Evolutionary conservation across 2,329 filamentous ascomycete genomes (phyloP), one percentile per base, ranked within the genome.

Genomic region (Clonostachys rosea): DNA sequence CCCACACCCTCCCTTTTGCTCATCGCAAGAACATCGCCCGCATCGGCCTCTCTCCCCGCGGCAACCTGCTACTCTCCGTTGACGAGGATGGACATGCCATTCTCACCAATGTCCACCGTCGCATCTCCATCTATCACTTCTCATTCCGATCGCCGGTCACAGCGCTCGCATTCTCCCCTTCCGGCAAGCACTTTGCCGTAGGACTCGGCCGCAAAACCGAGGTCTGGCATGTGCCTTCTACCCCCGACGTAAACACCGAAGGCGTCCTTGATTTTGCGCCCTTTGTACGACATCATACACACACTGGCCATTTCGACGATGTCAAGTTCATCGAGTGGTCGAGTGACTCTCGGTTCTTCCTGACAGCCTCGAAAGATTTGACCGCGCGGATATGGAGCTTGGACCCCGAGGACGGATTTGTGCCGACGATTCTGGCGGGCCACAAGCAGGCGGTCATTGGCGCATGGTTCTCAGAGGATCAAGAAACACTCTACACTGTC

Each of bases 391-490:
- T 99, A 82, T 99, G 92, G 92, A 97, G 91, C 63, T 71, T 96
- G 54, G 80, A 95, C 55, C 78, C 84, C 2, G 90, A 96, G 59
- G 88, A 92, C 50, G 89, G 87, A 2, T 97, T 97, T 66, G 82
- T 84, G 44, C 91, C 92, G 1, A 99, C 94, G 2, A 89, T 91
- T 14, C 71, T 99, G 51, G 86, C 90, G 5, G 94, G 94, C 2
- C 95, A 99, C 68, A 85, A 91, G 63, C 91, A 96, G 66, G 86
- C 81, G 14, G 88, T 99, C 4, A 78, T 95, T 47, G 89, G 87
- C n/a, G 91, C 91, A n/a, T 99, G 91, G 84, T 99, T 99, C 63
- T 95, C 91, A 1, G 84, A 87, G 51, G 85, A 95, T 56, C 94
- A 99, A 63, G 95, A 99, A 69, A 89, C 83, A 43, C 95, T 99